Evolutionary conservation across 495 filamentous ascomycete species (phyloP).

Genomic region (Platismatia glauca): DNA sequence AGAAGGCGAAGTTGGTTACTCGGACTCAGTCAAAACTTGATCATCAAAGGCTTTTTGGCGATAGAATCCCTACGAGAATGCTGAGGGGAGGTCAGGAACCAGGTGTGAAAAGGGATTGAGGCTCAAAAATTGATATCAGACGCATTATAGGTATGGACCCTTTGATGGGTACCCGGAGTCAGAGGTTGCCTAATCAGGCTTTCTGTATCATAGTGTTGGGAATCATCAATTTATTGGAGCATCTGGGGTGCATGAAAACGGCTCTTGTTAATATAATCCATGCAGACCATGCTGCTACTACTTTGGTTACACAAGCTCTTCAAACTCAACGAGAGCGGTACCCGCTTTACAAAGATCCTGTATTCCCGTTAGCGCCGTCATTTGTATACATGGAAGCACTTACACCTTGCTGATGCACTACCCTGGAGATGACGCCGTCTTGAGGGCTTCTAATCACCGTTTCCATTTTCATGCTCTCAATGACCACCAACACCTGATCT

Average conservation of each 20-base stretch:
- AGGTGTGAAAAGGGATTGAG: neutral
- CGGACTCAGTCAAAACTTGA: neutral
- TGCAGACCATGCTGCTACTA: too few species aligned
- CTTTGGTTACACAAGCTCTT: slow-evolving; percentile 6
- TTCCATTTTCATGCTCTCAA: slow-evolving; percentile 99
- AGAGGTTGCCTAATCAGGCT: neutral
- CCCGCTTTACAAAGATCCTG: slow-evolving; percentile 53
- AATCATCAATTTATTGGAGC: neutral
- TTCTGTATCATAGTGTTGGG: too few species aligned
- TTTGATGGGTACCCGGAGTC: neutral
- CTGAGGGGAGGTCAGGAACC: neutral
- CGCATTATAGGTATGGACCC: neutral
- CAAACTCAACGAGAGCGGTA: slow-evolving; percentile 49
- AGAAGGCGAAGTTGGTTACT: neutral
- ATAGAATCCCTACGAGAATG: neutral
- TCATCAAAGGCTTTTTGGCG: neutral
- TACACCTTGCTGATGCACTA: slow-evolving; percentile 84
- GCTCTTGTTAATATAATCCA: neutral
- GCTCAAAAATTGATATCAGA: neutral
- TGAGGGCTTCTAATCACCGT: slow-evolving; percentile 89
- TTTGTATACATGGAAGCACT: slow-evolving; percentile 31
- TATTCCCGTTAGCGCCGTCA: slow-evolving; percentile 6
- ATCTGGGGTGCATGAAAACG: neutral
- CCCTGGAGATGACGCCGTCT: slow-evolving; percentile 64
- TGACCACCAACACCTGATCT: slow-evolving; percentile 83